These are phyloP conservation scores for Pilaira anomala DNA, from an alignment of 192 early-diverging fungal species.

Conservation along the genomic window DNA sequence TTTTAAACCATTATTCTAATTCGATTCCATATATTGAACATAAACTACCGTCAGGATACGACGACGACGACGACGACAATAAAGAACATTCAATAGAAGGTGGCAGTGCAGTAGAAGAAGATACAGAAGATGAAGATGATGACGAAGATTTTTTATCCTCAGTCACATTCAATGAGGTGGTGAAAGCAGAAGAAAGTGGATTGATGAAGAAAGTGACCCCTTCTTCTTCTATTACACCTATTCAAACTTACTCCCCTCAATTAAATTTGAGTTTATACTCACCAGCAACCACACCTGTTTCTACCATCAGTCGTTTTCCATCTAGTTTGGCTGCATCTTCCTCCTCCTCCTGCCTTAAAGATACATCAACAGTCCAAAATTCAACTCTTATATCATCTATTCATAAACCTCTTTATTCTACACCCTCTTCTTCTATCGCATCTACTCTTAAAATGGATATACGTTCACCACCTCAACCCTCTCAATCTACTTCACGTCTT, in stretches of 20 bases:
- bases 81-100: too few species aligned
- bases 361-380: background rate
- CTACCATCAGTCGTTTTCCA: background rate
- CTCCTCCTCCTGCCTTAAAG: background rate
- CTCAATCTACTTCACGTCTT: background rate
- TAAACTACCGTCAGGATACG: too few species aligned
- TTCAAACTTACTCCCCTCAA: background rate
- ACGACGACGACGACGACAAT: too few species aligned
- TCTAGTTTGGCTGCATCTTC: background rate
- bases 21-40: too few species aligned
- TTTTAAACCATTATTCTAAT: too few species aligned
- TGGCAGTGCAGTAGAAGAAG: background rate
- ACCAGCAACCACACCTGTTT: background rate
- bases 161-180: too few species aligned
- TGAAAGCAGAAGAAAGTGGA: background rate
- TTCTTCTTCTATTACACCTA: background rate
- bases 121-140: background rate
- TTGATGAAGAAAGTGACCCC: background rate
- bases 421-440: too few species aligned
- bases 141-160: background rate
- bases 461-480: conserved; percentile 15
- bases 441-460: background rate
- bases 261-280: background rate
- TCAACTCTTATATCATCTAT: background rate
- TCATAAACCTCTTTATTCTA: too few species aligned